Base-by-base conservation (phyloP, 768 basidiomycete species). In the Mrakia blollopis region DNA sequence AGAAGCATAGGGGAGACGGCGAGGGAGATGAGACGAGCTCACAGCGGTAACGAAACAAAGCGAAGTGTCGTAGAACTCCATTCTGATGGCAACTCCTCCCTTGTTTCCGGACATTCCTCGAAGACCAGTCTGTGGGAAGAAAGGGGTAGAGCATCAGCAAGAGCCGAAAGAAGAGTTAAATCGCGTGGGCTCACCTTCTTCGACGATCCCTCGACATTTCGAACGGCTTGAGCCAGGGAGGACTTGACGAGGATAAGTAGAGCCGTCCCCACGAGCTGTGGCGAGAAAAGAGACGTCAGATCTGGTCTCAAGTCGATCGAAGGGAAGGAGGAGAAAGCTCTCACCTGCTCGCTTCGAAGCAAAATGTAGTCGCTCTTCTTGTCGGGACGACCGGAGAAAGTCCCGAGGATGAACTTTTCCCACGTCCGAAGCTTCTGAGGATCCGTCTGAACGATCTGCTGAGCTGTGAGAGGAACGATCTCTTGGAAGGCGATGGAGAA, bases 401-500 rank as follows among this genome's bases (percentile, higher is more conserved):
- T 89, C 72, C 94, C 90, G 80, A 92, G 85, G 71, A 98, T 90
- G 80, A 88, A 89, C 25, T 85, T 85, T 83, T 98, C 96, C 94
- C 96, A 98, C 73, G 91, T 83, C 5, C 90, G 90, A 93, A 89
- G 88, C 85, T 93, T 94, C 82, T 94, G 93, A 1, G 95, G 94
- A 83, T 98, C 95, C 9, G 94, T 91, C 83, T 97, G 94, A 23
- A 98, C 87, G 61, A 99, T 98, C 83, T 98, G 95, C 81, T 95
- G 93, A 3, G 97, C 93, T n/a, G 93, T 98, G 67, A 99, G 87
- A 6, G 94, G 94, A 0, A 99, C 97, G 73, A 99, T 94, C 84
- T 99, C 97, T 83, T 99, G 95, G 82, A 98, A 97, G 2, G 92
- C 93, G 39, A 98, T 86, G 30, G 90, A 90, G 82, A 96, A 90